Evolutionary conservation across 306 rosid genomes (phyloP).

Genomic region (Carpinus viminea): DNA sequence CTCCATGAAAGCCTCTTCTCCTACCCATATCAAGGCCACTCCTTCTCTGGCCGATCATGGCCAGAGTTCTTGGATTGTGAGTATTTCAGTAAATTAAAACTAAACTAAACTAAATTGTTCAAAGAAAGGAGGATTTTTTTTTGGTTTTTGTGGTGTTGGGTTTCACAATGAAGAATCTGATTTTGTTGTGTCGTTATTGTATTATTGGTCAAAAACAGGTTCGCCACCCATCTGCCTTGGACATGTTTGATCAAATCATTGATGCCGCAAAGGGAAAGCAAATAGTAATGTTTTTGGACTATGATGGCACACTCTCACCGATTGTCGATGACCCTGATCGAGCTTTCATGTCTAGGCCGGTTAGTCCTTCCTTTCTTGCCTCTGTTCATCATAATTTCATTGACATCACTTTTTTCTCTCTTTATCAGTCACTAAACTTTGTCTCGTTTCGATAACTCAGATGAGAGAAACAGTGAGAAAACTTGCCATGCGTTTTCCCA

Average conservation of each 20-base stretch:
- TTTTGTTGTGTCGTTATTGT: background rate
- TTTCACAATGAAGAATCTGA: slow-evolving; percentile 16
- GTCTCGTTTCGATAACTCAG: slow-evolving; percentile 38
- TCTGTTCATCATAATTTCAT: background rate
- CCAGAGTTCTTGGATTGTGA: slow-evolving; percentile 71
- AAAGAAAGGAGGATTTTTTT: background rate
- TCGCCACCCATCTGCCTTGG: slow-evolving; percentile 82
- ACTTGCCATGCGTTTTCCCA: slow-evolving; percentile 77
- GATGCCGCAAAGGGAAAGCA: slow-evolving; percentile 80
- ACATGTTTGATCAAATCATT: slow-evolving; percentile 71
- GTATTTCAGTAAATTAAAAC: background rate
- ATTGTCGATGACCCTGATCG: slow-evolving; percentile 86
- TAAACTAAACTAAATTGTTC: background rate
- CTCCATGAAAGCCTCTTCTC: slow-evolving; percentile 93
- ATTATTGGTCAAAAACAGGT: slow-evolving; percentile 39
- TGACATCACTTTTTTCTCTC: background rate
- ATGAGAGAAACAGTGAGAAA: slow-evolving; percentile 83
- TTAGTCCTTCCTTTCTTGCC: slow-evolving; percentile 29
- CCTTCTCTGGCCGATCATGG: slow-evolving; percentile 48
- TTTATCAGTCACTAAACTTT: background rate
- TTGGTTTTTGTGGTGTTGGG: background rate
- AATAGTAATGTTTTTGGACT: slow-evolving; percentile 85
- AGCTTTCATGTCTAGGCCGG: slow-evolving; percentile 82
- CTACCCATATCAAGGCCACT: slow-evolving; percentile 60
- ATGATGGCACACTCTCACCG: slow-evolving; percentile 92